Evolutionary conservation across 805 yeast species (phyloP).

Genomic region (Starmerella gropengiesseri): DNA sequence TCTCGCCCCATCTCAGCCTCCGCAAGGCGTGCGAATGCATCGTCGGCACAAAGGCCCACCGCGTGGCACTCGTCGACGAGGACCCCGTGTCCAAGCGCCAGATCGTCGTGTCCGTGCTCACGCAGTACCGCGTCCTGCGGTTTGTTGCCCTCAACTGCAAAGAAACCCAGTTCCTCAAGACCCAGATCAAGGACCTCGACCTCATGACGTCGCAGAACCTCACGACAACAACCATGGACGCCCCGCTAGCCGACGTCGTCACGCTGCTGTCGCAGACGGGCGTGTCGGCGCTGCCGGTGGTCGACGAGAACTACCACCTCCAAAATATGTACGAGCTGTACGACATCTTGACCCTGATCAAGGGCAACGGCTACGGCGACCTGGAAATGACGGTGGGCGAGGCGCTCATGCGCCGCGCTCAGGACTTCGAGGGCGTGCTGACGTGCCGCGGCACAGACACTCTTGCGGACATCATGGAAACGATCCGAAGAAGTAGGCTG

Average conservation of each 20-base stretch:
- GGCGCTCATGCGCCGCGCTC: conserved; percentile 84
- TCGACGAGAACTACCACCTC: conserved; percentile 59
- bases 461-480: conserved; percentile 80
- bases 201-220: conserved; percentile 44
- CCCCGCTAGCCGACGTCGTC: conserved; percentile 90
- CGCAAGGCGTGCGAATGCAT: conserved; percentile 90
- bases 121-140: conserved; percentile 91
- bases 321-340: conserved; percentile 92
- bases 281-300: conserved; percentile 88
- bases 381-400: conserved; percentile 87
- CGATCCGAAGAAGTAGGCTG: conserved; percentile 78
- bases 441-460: conserved; percentile 86
- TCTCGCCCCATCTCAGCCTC: conserved; percentile 80
- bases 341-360: conserved; percentile 82
- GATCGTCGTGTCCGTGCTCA: conserved; percentile 86
- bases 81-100: conserved; percentile 89
- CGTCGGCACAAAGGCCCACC: conserved; percentile 77
- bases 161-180: conserved; percentile 72
- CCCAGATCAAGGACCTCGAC: conserved; percentile 60
- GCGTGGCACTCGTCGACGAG: conserved; percentile 88
- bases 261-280: conserved; percentile 64
- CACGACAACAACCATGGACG: conserved; percentile 75
- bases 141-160: conserved; percentile 93
- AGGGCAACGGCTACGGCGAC: conserved; percentile 82
- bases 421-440: conserved; percentile 95